Conservation (phyloP, 164 flowering plant species). For the Kalanchoe fedtschenkoi region DNA sequence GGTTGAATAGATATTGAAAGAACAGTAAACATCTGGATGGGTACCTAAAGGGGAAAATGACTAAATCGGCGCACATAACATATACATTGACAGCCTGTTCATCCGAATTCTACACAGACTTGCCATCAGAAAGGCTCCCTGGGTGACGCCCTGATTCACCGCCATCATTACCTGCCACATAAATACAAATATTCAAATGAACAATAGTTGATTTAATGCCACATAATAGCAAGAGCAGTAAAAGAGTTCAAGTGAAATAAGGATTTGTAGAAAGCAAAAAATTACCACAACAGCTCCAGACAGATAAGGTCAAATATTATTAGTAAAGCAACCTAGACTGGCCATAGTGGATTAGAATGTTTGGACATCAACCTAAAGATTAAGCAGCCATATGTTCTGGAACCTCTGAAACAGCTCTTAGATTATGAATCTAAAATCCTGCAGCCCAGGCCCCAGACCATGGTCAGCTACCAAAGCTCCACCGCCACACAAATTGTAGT, state of each 20-base stretch:
- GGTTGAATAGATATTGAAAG: slow-evolving; percentile 11
- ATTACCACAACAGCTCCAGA: neutral
- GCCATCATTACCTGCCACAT: neutral
- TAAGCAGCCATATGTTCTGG: slow-evolving; percentile 24
- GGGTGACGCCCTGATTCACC: neutral
- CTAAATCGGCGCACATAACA: too few relatives aligned
- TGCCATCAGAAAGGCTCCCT: neutral
- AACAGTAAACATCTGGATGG: neutral
- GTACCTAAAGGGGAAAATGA: neutral
- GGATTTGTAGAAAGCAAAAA: neutral
- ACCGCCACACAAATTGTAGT: slow-evolving; percentile 1
- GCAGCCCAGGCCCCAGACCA: slow-evolving; percentile 50
- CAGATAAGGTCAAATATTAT: neutral
- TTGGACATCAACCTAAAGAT: slow-evolving; percentile 35
- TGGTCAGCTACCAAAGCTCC: slow-evolving; percentile 22
- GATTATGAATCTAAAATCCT: slow-evolving; percentile 29
- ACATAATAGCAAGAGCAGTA: neutral
- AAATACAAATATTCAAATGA: neutral
- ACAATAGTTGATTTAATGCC: neutral
- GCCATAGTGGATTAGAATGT: slow-evolving; percentile 15
- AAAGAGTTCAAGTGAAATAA: neutral
- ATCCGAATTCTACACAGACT: neutral
- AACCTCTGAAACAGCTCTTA: slow-evolving; percentile 49
- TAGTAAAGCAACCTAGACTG: neutral
- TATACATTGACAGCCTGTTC: neutral